Base-by-base conservation (phyloP, 768 basidiomycete species). In the Trametes cingulata region DNA sequence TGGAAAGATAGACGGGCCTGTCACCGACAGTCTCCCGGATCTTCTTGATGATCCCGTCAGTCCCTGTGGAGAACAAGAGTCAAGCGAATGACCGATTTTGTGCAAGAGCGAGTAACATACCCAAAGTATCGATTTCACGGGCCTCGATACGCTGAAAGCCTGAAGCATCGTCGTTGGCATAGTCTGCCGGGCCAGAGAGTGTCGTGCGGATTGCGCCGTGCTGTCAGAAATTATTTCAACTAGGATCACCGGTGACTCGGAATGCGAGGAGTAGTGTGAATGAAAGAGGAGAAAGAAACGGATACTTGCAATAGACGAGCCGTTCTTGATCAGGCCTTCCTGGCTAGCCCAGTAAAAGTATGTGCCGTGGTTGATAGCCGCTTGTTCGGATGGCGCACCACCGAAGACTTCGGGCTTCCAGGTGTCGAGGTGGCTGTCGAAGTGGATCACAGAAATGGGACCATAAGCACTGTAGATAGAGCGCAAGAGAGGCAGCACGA, bases 331-430 rank as follows among this genome's bases (percentile, higher is more conserved):
- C 43, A 93, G 76, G 2, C 93, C 92, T 67, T 93, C 90, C 65
- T 88, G 82, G 60, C 85, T 86, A 0, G 93, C 93, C 82, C 90
- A 90, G 75, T 91, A 94, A 73, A 95, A 95, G 76, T 93, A 94
- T 2, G 90, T 92, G 13, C 92, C 93, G 60, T 95, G 93, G 61
- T 90, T 93, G 63, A 95, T 85, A 20, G 85, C 85, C 0, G 87
- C 88, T 58, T 86, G 86, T 0, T 80, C 78, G 25, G 86, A 86
- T 3, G 87, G 88, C 3, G 88, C 85, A 10, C 87, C 87, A 22
- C 89, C 89, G 67, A 90, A 90, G 10, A 88, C 85, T 33, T 82
- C 77, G 4, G 88, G 87, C 67, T 86, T 88, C 88, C 88, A 90
- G 12, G 87, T 90, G 67, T 90, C 87, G 36, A 92, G 80, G 73